Conservation (phyloP, 106 monocot genomes). For the Dendrobium huoshanense region DNA sequence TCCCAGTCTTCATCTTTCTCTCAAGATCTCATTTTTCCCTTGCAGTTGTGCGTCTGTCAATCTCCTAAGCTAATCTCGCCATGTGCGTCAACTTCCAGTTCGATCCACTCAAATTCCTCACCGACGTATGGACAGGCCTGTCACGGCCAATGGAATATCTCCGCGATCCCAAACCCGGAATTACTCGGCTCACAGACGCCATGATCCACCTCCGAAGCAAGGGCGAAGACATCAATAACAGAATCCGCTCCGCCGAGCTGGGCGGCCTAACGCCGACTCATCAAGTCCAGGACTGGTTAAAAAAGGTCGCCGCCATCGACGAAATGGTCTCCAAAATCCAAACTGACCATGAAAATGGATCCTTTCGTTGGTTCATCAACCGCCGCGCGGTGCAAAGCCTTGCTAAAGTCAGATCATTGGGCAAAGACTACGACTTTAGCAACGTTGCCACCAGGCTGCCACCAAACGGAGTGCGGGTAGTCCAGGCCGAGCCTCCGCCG, state of each 20-base stretch:
- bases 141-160: background rate
- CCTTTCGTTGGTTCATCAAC: background rate
- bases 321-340: background rate
- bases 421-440: background rate
- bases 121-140: background rate
- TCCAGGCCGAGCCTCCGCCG: background rate
- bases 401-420: background rate
- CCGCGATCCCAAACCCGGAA: background rate
- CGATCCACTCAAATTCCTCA: background rate
- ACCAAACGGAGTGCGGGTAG: background rate
- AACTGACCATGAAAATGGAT: background rate
- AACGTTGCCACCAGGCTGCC: background rate
- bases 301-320: background rate
- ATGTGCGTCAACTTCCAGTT: no score
- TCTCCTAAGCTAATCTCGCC: no score
- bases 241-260: background rate
- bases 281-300: background rate
- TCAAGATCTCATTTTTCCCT: no score
- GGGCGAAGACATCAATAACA: background rate
- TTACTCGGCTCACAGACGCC: background rate
- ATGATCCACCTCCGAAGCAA: background rate
- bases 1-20: no score
- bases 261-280: background rate
- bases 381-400: background rate
- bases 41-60: no score